Evolutionary conservation across 202 grass and related monocot species (phyloP).

Genomic region (Schoenoplectus triqueter): DNA sequence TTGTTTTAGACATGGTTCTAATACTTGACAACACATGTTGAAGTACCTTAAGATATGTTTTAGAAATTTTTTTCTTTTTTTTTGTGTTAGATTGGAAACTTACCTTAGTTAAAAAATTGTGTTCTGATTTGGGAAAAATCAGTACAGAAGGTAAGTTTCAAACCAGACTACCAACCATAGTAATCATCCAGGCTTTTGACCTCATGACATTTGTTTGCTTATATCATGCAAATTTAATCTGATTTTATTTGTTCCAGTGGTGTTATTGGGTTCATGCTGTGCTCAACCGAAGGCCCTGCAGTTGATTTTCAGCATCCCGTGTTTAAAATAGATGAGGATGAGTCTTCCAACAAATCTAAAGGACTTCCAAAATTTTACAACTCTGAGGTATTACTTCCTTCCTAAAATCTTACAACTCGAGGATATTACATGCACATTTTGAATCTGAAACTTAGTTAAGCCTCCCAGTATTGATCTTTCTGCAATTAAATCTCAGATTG

Average conservation of each 20-base stretch:
- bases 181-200: background rate
- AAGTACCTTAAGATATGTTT: background rate
- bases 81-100: background rate
- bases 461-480: background rate
- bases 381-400: slow-evolving; percentile 50
- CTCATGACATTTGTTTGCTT: background rate
- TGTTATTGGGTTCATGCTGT: slow-evolving; percentile 97
- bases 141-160: background rate
- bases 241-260: slow-evolving; percentile 52
- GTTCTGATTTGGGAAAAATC: background rate
- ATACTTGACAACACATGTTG: background rate
- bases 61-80: background rate
- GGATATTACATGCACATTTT: too few relatives aligned
- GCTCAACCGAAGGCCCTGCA: slow-evolving; percentile 71
- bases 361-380: slow-evolving; percentile 92
- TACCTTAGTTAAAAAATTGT: background rate
- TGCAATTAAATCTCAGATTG: background rate
- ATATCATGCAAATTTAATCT: slow-evolving; percentile 5
- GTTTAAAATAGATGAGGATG: slow-evolving; percentile 71
- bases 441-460: background rate
- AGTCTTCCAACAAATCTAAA: slow-evolving; percentile 62
- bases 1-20: background rate
- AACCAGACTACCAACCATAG: background rate
- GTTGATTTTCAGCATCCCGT: slow-evolving; percentile 83
- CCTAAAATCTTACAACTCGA: too few relatives aligned